Evolutionary conservation across 495 filamentous ascomycete genomes (phyloP).

Genomic region (Neurospora intermedia): DNA sequence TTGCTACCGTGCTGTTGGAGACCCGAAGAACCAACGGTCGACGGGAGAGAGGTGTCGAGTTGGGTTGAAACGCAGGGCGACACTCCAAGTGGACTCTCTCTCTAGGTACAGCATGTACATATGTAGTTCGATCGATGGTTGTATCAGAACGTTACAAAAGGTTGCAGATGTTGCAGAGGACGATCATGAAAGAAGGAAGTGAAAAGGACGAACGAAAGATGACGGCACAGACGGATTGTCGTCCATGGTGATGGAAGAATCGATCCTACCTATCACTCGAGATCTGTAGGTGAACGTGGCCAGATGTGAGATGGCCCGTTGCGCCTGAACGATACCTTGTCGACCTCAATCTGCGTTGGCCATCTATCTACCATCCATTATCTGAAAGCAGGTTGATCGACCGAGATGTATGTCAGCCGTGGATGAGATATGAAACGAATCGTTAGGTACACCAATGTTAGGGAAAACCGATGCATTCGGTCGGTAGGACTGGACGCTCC

Average conservation of each 20-base stretch:
- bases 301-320: background rate
- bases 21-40: background rate
- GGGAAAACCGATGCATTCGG: background rate
- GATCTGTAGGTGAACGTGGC: background rate
- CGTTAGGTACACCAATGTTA: background rate
- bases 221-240: background rate
- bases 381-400: background rate
- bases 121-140: background rate
- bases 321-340: background rate
- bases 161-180: background rate
- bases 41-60: background rate
- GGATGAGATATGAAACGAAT: background rate
- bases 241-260: background rate
- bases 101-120: no score
- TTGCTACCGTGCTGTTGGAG: background rate
- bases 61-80: constrained; percentile 6
- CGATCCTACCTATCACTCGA: background rate
- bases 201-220: no score
- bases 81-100: background rate
- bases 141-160: background rate
- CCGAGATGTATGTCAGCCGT: background rate
- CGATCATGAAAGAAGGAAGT: background rate
- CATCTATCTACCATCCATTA: background rate
- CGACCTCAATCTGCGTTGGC: background rate
- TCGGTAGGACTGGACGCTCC: background rate